These are phyloP conservation scores for Harringtonia aguacate DNA, from an alignment of 2,329 filamentous ascomycete genomes.

Conservation along the genomic window DNA sequence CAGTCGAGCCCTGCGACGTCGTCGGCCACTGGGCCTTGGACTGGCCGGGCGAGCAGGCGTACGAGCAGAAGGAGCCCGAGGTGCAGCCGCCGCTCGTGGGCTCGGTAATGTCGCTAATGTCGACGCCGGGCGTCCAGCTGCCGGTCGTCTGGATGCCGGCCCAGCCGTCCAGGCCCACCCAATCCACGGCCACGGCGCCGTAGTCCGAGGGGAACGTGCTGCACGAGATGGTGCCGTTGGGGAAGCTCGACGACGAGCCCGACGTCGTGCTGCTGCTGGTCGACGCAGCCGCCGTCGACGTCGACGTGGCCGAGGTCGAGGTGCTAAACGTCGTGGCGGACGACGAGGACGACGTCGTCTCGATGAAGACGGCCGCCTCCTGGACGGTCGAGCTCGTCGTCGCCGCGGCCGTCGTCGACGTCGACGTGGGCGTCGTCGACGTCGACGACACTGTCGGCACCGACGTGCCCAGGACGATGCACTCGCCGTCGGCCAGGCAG, in stretches of 20 bases:
- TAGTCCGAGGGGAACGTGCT: conserved; percentile 66
- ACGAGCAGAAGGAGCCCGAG: conserved; percentile 70
- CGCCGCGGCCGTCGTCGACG: conserved; percentile 19
- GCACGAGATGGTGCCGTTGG: conserved; percentile 63
- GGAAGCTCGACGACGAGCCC: conserved; percentile 56
- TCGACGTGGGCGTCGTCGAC: conserved; percentile 31
- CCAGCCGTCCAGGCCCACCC: conserved; percentile 65
- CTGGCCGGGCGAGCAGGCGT: conserved; percentile 84
- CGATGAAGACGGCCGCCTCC: conserved; percentile 38
- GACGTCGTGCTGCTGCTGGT: conserved; percentile 33
- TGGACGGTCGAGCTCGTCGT: conserved; percentile 23
- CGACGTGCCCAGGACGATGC: conserved; percentile 55
- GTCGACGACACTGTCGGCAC: conserved; percentile 41
- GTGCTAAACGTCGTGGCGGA: conserved; percentile 13
- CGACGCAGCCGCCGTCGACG: conserved; percentile 11
- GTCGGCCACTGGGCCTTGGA: conserved; percentile 85
- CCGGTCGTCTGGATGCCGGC: conserved; percentile 62
- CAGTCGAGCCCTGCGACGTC: conserved; percentile 60
- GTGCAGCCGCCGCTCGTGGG: conserved; percentile 51
- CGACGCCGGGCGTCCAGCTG: conserved; percentile 31
- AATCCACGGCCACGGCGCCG: conserved; percentile 61
- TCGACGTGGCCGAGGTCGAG: conserved; percentile 17
- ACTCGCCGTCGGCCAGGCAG: conserved; percentile 62
- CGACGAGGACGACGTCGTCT: conserved; percentile 27
- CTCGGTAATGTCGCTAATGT: conserved; percentile 57